phyloP scores from a whole-genome alignment of 179 eudicot genomes.

The Silene noctiflora region DNA sequence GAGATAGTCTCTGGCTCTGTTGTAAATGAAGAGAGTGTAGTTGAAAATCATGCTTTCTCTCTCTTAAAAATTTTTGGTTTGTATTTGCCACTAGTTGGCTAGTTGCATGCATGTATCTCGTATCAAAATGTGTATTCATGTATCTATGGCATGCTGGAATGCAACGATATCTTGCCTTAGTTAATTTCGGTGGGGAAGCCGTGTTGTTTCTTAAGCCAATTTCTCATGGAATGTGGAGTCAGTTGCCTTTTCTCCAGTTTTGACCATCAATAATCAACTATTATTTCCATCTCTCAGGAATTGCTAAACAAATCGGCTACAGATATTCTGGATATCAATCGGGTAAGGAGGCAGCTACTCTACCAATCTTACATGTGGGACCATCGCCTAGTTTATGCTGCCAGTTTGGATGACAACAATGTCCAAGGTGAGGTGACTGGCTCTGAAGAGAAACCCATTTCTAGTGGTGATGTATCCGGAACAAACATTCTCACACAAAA shows the following conservation, averaged over 20 bases:
- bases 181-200: neutral
- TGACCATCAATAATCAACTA: neutral
- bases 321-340: slow-evolving; percentile 86
- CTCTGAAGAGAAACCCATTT: slow-evolving; percentile 31
- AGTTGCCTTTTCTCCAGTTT: neutral
- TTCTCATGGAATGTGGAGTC: neutral
- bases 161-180: neutral
- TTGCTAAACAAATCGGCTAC: slow-evolving; percentile 43
- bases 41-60: no score
- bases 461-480: slow-evolving; percentile 27
- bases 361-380: slow-evolving; percentile 93
- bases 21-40: no score
- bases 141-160: neutral
- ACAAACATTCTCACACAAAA: slow-evolving; percentile 25
- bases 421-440: slow-evolving; percentile 15
- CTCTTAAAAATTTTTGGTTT: no score
- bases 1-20: no score
- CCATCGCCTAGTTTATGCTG: slow-evolving; percentile 67
- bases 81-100: no score
- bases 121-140: neutral
- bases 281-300: slow-evolving; percentile 46
- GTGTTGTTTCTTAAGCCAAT: neutral
- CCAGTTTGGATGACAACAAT: slow-evolving; percentile 40
- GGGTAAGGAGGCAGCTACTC: slow-evolving; percentile 71
- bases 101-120: no score